Percentiles rank a stretch among this genome's conserved stretches.
phyloP scores from a whole-genome alignment of 1,139 yeast genomes.

The Debaryomycetaceae sp. region DNA sequence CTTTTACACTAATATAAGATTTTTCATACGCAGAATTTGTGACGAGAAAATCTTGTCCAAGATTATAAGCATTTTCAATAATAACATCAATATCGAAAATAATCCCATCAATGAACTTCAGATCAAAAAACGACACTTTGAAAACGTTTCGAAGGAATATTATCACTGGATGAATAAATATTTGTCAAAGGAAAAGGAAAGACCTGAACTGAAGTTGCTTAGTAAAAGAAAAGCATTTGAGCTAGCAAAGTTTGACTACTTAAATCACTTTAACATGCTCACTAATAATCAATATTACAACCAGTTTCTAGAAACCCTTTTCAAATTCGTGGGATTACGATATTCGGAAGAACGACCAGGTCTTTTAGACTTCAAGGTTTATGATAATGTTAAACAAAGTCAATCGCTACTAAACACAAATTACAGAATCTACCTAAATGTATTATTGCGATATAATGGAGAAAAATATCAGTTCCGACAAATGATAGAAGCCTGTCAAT shows the following conservation, averaged over 20 bases:
- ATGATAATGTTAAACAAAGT: conserved; percentile 19
- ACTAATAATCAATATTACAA: conserved; percentile 49
- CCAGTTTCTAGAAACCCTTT: conserved; percentile 36
- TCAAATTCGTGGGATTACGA: conserved; percentile 30
- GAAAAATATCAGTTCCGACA: conserved; percentile 43
- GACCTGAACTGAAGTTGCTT: conserved; percentile 61
- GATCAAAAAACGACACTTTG: conserved; percentile 52
- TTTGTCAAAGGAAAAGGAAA: conserved; percentile 60
- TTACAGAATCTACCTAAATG: conserved; percentile 31
- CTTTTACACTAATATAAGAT: conserved; percentile 28
- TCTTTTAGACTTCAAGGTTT: conserved; percentile 17
- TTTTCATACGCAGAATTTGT: conserved; percentile 31
- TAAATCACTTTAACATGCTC: conserved; percentile 57
- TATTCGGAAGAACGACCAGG: conserved; percentile 12
- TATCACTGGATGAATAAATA: conserved; percentile 73
- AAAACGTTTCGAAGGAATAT: conserved; percentile 68
- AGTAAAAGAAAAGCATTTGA: conserved; percentile 62
- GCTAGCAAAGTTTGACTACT: conserved; percentile 67
- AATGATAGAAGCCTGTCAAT: conserved; percentile 38
- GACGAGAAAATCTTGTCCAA: conserved; percentile 26
- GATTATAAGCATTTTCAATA: conserved; percentile 12
- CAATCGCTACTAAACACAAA: conserved; percentile 24
- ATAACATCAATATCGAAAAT: conserved; percentile 4
- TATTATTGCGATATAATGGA: conserved; percentile 37
- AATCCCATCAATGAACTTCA: conserved; percentile 13